A percentile compares a stretch with the other conserved stretches of the same genome.
Evolutionary conservation across 352 stramenopile species (phyloP).

Genomic region (Globisporangium splendens): DNA sequence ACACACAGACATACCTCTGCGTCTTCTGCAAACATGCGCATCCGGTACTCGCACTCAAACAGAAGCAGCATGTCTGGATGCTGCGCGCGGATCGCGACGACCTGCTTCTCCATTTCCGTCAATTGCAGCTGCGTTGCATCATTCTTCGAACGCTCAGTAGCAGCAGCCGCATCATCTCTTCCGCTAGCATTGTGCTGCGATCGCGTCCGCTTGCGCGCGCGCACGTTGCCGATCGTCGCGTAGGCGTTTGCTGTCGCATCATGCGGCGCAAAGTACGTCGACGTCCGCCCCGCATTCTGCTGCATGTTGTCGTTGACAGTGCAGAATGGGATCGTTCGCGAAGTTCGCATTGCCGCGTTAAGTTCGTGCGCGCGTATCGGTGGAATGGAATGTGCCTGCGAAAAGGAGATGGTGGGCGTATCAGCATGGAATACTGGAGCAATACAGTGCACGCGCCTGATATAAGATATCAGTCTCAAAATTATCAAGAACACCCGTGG

Average conservation of each 20-base stretch:
- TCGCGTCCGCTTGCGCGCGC: conserved; percentile 7
- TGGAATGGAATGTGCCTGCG: too few relatives aligned
- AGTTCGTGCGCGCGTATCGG: neutral
- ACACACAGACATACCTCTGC: conserved; percentile 28
- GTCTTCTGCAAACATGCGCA: conserved; percentile 72
- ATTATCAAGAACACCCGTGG: too few relatives aligned
- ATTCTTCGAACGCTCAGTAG: neutral
- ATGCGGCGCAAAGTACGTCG: neutral
- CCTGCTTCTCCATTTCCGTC: conserved; percentile 79
- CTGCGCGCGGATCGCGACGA: conserved; percentile 37
- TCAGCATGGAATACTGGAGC: neutral
- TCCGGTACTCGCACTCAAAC: conserved; percentile 82
- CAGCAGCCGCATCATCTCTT: neutral
- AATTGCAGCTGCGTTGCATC: neutral
- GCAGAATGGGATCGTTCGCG: neutral
- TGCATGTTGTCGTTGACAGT: neutral
- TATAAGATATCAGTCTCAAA: too few relatives aligned
- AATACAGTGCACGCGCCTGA: too few relatives aligned
- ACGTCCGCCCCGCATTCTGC: neutral
- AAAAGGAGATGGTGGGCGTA: neutral
- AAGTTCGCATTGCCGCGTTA: neutral
- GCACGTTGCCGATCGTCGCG: neutral
- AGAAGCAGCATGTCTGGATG: conserved; percentile 54
- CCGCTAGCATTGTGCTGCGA: neutral
- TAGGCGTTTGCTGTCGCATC: neutral